phyloP scores from a whole-genome alignment of 1,284 basidiomycete species.

The Psilocybe mexicana region DNA sequence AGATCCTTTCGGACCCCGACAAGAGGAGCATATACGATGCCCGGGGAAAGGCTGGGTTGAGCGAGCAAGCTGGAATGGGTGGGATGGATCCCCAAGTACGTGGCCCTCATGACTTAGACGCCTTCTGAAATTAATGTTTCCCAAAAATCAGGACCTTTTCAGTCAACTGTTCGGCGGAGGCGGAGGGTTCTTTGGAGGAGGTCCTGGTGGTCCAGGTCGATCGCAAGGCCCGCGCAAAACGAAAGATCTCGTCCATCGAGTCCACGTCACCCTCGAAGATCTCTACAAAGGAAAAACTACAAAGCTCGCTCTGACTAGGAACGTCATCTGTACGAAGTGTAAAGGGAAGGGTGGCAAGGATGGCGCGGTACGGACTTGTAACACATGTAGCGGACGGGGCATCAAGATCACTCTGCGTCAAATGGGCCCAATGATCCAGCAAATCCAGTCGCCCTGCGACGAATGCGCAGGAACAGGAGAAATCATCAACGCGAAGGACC shows the following conservation, averaged over 20 bases:
- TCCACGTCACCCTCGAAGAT: constrained; percentile 95
- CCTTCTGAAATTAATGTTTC: constrained; percentile 8
- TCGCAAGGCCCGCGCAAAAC: constrained; percentile 91
- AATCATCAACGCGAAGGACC: constrained; percentile 92
- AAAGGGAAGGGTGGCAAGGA: constrained; percentile 98
- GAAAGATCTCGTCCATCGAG: constrained; percentile 97
- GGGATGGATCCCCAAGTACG: constrained; percentile 94
- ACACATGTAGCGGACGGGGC: constrained; percentile 86
- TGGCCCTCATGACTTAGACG: constrained; percentile 24
- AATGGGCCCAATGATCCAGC: constrained; percentile 99
- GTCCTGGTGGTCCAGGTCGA: constrained; percentile 48
- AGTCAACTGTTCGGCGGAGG: constrained; percentile 92
- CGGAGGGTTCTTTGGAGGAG: constrained; percentile 47
- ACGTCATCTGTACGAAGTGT: constrained; percentile 92
- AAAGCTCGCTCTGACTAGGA: constrained; percentile 96
- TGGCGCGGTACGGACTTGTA: constrained; percentile 86
- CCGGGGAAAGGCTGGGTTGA: constrained; percentile 91
- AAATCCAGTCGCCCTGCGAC: constrained; percentile 94
- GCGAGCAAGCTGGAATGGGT: constrained; percentile 85
- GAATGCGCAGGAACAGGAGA: constrained; percentile 94
- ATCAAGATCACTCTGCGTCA: constrained; percentile 92
- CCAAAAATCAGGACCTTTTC: constrained; percentile 81
- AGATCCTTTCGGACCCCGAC: constrained; percentile 89
- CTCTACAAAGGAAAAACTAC: constrained; percentile 98
- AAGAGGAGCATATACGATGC: constrained; percentile 89